These are phyloP conservation scores for Aspergillus hortae DNA, from an alignment of 2,329 filamentous ascomycete genomes.

Conservation along the genomic window DNA sequence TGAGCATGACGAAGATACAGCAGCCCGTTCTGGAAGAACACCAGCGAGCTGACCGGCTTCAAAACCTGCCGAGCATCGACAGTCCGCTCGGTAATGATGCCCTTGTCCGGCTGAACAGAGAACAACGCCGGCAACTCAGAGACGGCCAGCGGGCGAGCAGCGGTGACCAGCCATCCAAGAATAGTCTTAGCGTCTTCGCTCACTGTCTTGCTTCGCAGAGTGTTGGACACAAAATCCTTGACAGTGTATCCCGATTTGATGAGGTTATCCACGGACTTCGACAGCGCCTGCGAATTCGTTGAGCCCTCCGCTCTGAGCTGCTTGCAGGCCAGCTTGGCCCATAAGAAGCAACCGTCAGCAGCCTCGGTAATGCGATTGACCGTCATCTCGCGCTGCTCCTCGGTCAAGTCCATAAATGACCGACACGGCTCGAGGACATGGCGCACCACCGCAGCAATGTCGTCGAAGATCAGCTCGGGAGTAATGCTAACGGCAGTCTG, in stretches of 20 bases:
- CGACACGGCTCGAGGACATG: constrained; percentile 22
- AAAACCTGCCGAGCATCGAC: constrained; percentile 25
- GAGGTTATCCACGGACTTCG: constrained; percentile 27
- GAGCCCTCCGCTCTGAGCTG: constrained; percentile 25
- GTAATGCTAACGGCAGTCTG: constrained; percentile 25
- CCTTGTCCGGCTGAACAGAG: constrained; percentile 29
- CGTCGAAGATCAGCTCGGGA: constrained; percentile 34
- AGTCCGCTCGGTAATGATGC: constrained; percentile 21
- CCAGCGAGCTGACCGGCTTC: constrained; percentile 28
- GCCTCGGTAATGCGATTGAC: constrained; percentile 31
- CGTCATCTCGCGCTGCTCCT: constrained; percentile 31
- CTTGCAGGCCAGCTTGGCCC: constrained; percentile 36
- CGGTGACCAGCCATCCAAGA: constrained; percentile 37
- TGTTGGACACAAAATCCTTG: constrained; percentile 28
- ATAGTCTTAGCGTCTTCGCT: constrained; percentile 30
- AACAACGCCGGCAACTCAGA: constrained; percentile 30
- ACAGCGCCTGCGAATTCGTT: constrained; percentile 18
- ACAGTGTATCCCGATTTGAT: constrained; percentile 23
- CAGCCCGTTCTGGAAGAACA: constrained; percentile 33
- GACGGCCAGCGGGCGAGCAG: constrained; percentile 32
- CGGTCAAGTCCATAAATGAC: constrained; percentile 22
- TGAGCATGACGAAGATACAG: constrained; percentile 35
- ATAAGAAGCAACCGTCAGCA: constrained; percentile 37
- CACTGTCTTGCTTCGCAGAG: constrained; percentile 22
- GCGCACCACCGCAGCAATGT: constrained; percentile 32